phyloP scores from a whole-genome alignment of 768 basidiomycete genomes.

The Suillus luteus region DNA sequence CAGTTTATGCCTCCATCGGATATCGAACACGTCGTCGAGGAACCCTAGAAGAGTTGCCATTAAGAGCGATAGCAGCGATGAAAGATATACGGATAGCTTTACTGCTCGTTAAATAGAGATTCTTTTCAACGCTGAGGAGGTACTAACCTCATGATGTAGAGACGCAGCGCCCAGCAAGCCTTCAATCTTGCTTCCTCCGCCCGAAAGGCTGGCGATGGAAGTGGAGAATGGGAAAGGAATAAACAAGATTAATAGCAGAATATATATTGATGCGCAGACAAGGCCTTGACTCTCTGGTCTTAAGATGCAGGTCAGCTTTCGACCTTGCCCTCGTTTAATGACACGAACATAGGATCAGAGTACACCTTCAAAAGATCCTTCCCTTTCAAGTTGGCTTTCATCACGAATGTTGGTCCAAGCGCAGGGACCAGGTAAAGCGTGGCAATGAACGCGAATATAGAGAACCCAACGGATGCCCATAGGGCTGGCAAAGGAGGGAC shows the following conservation, averaged over 20 bases:
- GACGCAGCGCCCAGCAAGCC: conserved; percentile 47
- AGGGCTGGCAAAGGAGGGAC: conserved; percentile 70
- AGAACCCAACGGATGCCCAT: conserved; percentile 80
- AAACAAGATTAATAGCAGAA: conserved; percentile 84
- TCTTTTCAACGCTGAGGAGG: neutral
- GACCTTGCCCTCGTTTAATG: neutral
- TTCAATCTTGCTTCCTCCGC: conserved; percentile 48
- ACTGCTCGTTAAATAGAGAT: neutral
- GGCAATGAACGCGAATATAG: conserved; percentile 77
- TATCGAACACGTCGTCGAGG: conserved; percentile 96
- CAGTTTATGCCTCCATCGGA: conserved; percentile 96
- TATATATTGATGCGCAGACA: conserved; percentile 87
- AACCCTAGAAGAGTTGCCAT: conserved; percentile 95
- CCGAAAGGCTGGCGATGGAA: conserved; percentile 51
- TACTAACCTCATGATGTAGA: conserved; percentile 73
- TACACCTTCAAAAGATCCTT: conserved; percentile 86
- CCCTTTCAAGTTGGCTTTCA: conserved; percentile 82
- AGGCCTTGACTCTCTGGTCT: conserved; percentile 96
- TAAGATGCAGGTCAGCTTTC: conserved; percentile 5
- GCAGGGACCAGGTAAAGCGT: conserved; percentile 81
- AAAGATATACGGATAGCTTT: conserved; percentile 90
- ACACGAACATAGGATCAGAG: conserved; percentile 64
- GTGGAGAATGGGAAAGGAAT: conserved; percentile 95
- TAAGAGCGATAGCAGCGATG: conserved; percentile 87
- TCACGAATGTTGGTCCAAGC: conserved; percentile 77